phyloP scores from a whole-genome alignment of 129 eudicot species.

The Centella asiatica region DNA sequence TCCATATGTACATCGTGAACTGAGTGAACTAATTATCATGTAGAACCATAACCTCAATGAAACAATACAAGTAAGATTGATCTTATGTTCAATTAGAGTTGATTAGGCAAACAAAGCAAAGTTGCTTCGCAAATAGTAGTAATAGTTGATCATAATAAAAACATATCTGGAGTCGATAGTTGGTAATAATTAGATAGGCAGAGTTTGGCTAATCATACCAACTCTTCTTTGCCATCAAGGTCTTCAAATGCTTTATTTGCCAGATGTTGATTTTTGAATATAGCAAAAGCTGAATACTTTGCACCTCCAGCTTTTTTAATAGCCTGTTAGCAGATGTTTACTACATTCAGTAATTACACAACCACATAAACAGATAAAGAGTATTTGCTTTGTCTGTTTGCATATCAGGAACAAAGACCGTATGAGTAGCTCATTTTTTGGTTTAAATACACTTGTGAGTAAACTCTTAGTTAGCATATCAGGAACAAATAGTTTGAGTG shows the following conservation, averaged over 20 bases:
- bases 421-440: too few species aligned
- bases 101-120: too few species aligned
- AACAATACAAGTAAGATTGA: too few species aligned
- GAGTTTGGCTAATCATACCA: slow-evolving; percentile 23
- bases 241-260: slow-evolving; percentile 53
- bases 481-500: too few species aligned
- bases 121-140: too few species aligned
- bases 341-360: neutral
- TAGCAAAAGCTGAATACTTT: slow-evolving; percentile 55
- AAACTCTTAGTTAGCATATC: too few species aligned
- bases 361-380: neutral
- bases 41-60: too few species aligned
- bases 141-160: too few species aligned
- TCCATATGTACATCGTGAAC: neutral
- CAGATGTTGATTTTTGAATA: slow-evolving; percentile 45
- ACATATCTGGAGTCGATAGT: neutral
- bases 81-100: too few species aligned
- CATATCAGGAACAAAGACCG: neutral
- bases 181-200: neutral
- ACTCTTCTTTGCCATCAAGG: slow-evolving; percentile 40
- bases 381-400: too few species aligned
- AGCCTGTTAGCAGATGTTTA: slow-evolving; percentile 24
- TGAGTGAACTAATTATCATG: too few species aligned
- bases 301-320: slow-evolving; percentile 40
- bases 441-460: too few species aligned